A percentile compares a stretch with the other conserved stretches of the same genome.
Conservation (phyloP, 305 asterid genomes). For the Fraxinus xanthoxyloides region DNA sequence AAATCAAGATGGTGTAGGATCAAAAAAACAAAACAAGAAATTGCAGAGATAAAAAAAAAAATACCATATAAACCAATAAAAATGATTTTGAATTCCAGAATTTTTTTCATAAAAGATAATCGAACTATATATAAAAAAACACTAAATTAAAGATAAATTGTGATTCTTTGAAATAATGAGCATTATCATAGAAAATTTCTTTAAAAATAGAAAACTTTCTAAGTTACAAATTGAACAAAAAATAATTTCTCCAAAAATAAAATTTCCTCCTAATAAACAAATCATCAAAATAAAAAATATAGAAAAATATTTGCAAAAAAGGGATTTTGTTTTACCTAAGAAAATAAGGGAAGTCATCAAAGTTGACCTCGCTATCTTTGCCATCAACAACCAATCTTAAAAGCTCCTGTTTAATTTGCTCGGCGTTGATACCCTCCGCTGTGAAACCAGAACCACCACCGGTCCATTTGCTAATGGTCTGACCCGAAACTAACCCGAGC, state of each 20-base stretch:
- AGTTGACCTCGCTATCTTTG: constrained; percentile 38
- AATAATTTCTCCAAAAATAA: not conserved
- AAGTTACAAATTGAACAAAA: not conserved
- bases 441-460: not conserved
- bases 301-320: not conserved
- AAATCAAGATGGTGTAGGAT: not conserved
- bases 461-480: constrained; percentile 18
- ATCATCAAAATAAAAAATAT: not conserved
- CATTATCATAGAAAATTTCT: not conserved
- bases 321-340: constrained; percentile 38
- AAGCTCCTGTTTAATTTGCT: constrained; percentile 50
- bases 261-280: not conserved
- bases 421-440: constrained; percentile 35
- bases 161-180: not conserved
- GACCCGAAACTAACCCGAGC: constrained; percentile 15
- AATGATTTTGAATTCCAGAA: not conserved
- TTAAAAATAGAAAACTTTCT: not conserved
- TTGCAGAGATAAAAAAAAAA: not conserved
- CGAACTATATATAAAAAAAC: not conserved
- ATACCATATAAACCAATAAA: not conserved
- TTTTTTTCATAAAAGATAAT: not conserved
- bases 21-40: not conserved
- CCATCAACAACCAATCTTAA: constrained; percentile 47
- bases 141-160: not conserved
- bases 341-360: constrained; percentile 58